phyloP scores from a whole-genome alignment of 495 filamentous ascomycete genomes.

The Neurospora discreta region DNA sequence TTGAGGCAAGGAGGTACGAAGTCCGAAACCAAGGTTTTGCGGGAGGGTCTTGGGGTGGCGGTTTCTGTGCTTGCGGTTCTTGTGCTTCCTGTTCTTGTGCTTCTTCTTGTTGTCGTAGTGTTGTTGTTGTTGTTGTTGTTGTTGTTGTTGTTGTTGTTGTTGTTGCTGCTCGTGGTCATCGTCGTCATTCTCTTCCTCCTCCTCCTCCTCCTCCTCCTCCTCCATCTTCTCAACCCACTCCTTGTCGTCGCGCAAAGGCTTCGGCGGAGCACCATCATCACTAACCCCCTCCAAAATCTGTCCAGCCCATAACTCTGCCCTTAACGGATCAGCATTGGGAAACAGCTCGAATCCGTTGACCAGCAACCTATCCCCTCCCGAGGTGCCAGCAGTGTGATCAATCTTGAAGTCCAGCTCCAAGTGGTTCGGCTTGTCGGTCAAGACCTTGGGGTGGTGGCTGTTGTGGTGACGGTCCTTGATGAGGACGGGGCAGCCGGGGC shows the following conservation, averaged over 20 bases:
- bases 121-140: neutral
- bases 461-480: slow-evolving; percentile 10
- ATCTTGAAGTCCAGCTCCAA: slow-evolving; percentile 31
- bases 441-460: slow-evolving; percentile 9
- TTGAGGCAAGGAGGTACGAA: slow-evolving; percentile 30
- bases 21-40: slow-evolving; percentile 28
- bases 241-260: neutral
- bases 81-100: slow-evolving; percentile 6
- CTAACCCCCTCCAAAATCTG: slow-evolving; percentile 16
- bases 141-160: slow-evolving; percentile 5
- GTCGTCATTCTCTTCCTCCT: neutral
- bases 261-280: too few relatives aligned
- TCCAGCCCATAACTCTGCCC: slow-evolving; percentile 17
- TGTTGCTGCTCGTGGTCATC: slow-evolving; percentile 5
- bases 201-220: neutral
- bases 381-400: slow-evolving; percentile 14
- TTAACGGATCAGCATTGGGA: slow-evolving; percentile 24
- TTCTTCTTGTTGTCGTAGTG: slow-evolving; percentile 6
- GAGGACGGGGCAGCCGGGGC: slow-evolving; percentile 30
- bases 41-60: slow-evolving; percentile 5
- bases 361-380: slow-evolving; percentile 20
- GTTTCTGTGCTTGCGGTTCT: slow-evolving; percentile 6
- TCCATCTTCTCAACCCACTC: neutral
- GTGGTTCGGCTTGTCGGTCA: slow-evolving; percentile 24
- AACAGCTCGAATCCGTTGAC: slow-evolving; percentile 37